Evolutionary conservation across 2,329 filamentous ascomycete genomes (phyloP).

Genomic region (Arthrobotrys pseudoclavata): DNA sequence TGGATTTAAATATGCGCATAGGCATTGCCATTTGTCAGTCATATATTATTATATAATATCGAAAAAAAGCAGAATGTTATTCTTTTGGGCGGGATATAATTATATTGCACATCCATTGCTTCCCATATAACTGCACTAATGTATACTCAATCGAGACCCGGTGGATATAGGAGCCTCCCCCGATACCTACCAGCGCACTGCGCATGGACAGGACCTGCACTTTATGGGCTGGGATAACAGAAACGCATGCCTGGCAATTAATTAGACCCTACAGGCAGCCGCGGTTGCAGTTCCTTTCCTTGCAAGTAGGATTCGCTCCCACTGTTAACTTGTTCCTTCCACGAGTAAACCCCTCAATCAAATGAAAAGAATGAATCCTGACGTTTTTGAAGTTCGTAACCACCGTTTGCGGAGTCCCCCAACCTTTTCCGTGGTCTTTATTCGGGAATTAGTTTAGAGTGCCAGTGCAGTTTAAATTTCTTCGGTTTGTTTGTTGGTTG

Average conservation of each 20-base stretch:
- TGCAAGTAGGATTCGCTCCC: too few relatives aligned
- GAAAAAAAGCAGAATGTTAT: not conserved
- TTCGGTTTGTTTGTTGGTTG: too few relatives aligned
- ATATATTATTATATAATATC: not conserved
- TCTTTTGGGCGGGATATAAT: constrained; percentile 2
- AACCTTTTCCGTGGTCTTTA: not conserved
- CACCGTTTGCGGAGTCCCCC: not conserved
- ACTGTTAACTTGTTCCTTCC: too few relatives aligned
- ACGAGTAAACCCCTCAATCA: too few relatives aligned
- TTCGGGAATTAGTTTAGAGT: not conserved
- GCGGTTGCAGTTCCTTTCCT: too few relatives aligned
- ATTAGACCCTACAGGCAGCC: not conserved
- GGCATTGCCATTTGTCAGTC: not conserved
- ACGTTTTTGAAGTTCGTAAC: not conserved
- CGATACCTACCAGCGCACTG: too few relatives aligned
- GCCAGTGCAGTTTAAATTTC: too few relatives aligned
- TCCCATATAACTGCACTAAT: too few relatives aligned
- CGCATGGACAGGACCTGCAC: too few relatives aligned
- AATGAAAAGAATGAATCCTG: not conserved
- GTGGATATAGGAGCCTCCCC: too few relatives aligned
- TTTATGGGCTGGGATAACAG: not conserved
- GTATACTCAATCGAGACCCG: too few relatives aligned
- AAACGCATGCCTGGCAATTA: not conserved
- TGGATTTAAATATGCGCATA: not conserved
- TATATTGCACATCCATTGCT: not conserved